Evolutionary conservation across 176 grass and related monocot species (phyloP).

Genomic region (Zea luxurians): DNA sequence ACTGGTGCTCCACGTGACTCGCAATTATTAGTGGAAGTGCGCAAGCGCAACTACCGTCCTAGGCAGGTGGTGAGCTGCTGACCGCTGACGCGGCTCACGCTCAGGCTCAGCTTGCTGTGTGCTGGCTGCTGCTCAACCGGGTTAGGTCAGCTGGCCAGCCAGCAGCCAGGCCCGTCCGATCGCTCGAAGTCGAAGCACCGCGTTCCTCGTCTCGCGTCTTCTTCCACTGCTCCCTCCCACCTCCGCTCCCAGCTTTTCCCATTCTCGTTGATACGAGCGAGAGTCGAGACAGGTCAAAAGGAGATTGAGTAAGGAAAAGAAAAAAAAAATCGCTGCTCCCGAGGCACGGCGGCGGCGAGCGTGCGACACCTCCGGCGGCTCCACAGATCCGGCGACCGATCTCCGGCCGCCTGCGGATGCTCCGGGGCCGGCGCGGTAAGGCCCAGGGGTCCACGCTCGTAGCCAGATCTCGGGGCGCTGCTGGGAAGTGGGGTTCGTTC

Average conservation of each 20-base stretch:
- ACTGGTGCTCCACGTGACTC: neutral
- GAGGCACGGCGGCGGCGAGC: constrained; percentile 31
- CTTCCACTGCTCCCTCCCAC: constrained; percentile 17
- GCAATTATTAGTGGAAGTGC: constrained; percentile 11
- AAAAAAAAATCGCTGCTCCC: constrained; percentile 1
- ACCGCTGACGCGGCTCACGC: neutral
- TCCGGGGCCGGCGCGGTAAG: neutral
- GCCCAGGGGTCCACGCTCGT: constrained; percentile 22
- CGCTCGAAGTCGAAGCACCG: neutral
- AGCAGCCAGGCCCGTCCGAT: neutral
- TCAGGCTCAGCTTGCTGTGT: neutral
- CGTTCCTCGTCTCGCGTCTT: neutral
- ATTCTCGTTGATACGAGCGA: constrained; percentile 23
- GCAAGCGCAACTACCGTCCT: neutral
- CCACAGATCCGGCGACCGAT: constrained; percentile 4
- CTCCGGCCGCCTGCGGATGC: constrained; percentile 12
- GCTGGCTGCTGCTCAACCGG: neutral
- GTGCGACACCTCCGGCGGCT: constrained; percentile 5
- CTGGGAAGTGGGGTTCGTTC: neutral
- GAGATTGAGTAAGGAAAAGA: neutral
- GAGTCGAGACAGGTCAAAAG: neutral
- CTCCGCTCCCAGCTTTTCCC: constrained; percentile 27
- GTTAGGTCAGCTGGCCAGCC: neutral
- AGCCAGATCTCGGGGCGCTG: constrained; percentile 36
- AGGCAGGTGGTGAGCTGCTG: constrained; percentile 1